Base-by-base conservation (phyloP, 768 basidiomycete genomes). In the Pulveroboletus frians region DNA sequence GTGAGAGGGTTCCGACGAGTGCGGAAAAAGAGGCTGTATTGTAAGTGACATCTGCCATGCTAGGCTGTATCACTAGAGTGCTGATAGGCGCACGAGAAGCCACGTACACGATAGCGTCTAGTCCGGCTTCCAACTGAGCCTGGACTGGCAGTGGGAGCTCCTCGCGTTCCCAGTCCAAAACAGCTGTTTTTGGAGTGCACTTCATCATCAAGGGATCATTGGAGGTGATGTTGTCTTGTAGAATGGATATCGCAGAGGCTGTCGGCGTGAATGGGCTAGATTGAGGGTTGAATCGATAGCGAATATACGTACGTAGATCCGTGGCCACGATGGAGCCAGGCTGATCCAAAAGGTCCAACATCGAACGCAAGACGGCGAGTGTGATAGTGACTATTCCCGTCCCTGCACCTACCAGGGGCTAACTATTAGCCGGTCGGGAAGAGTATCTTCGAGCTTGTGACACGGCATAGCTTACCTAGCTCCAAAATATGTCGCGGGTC, bases 1-100 rank as follows among this genome's bases (percentile, higher is more conserved):
- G 62, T 5, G 71, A 67, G 20, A 95, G 69, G 0, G 90, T 92
- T n/a, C 70, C 69, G 15, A 91, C 66, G 35, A 95, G 79, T 0
- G 85, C 74, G 2, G 87, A 80, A 65, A 95, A 96, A 2, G 90
- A 86, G 1, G 82, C 71, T 1, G 88, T 90, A 69, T 95, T 95
- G 71, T 94, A 95, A 1, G 91, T 85, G 8, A 94, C 89, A 58
- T 96, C 93, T 11, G 92, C 88, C 83, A 94, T 91, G 38, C 92
- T 93, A 56, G n/a, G 34, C 21, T 14, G 11, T 9, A 31, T 42
- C 27, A 35, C 50, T 29, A 51, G 39, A 46, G 21, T 20, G 14
- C 26, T 14, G 0, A 35, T 9, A 9, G 13, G 1, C 3, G 31
- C 21, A 2, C 11, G 21, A 29, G 46, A 43, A 30, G 9, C 18